Conservation (phyloP, 495 filamentous ascomycete genomes). For the Xylaria acuta region DNA sequence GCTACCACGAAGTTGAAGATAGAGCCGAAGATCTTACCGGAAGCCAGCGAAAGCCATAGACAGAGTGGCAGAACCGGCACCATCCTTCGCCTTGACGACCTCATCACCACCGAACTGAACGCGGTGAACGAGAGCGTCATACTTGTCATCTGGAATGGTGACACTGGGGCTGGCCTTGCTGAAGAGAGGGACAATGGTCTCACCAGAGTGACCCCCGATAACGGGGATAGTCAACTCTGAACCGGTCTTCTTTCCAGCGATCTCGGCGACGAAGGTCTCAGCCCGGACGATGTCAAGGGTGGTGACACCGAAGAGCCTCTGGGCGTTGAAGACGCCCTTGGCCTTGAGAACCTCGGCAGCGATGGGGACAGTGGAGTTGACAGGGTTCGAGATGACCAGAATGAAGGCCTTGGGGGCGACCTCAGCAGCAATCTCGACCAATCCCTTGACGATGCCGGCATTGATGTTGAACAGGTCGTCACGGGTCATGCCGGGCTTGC, state of each 20-base stretch:
- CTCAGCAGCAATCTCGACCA: conserved; percentile 85
- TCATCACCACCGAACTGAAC: conserved; percentile 99
- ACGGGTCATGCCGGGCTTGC: conserved; percentile 99
- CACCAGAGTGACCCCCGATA: conserved; percentile 95
- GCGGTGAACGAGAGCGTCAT: conserved; percentile 84
- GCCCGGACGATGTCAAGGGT: conserved; percentile 97
- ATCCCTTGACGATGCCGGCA: conserved; percentile 87
- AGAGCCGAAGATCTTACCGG: conserved; percentile 61
- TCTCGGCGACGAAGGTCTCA: conserved; percentile 91
- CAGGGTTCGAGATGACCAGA: conserved; percentile 97
- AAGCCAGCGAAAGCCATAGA: conserved; percentile 98
- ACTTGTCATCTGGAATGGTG: conserved; percentile 83
- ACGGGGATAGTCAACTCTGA: conserved; percentile 85
- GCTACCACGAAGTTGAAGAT: background rate
- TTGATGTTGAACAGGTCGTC: conserved; percentile 99
- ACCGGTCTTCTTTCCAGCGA: conserved; percentile 81
- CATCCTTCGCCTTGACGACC: conserved; percentile 97
- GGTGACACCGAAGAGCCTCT: conserved; percentile 96
- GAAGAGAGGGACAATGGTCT: conserved; percentile 97
- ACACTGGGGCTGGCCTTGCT: conserved; percentile 83
- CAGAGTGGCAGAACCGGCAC: conserved; percentile 91
- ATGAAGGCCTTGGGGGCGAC: conserved; percentile 88
- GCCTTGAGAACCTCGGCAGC: conserved; percentile 94
- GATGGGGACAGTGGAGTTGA: conserved; percentile 98
- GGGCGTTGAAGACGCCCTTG: conserved; percentile 89